Evolutionary conservation across 306 rosid genomes (phyloP).

Genomic region (Erythrophleum fordii): DNA sequence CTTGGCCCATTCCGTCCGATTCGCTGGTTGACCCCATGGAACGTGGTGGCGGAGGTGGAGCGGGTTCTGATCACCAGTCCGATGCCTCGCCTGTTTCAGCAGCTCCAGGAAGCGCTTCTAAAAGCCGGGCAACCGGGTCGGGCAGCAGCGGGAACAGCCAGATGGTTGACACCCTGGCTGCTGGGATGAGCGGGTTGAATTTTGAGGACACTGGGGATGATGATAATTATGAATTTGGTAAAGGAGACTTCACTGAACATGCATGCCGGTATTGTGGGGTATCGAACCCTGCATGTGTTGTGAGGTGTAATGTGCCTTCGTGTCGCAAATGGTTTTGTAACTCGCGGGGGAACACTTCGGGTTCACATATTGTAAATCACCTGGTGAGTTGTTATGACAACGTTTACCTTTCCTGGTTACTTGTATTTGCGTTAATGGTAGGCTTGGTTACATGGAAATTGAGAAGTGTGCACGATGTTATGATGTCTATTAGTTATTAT

Average conservation of each 20-base stretch:
- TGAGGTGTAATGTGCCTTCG: conserved; percentile 96
- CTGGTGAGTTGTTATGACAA: conserved; percentile 60
- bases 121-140: conserved; percentile 59
- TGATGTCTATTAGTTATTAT: not conserved
- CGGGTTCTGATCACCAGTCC: conserved; percentile 78
- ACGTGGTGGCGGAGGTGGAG: conserved; percentile 60
- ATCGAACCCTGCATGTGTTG: conserved; percentile 95
- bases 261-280: conserved; percentile 98
- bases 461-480: not conserved
- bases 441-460: conserved; percentile 10
- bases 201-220: conserved; percentile 96
- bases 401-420: not conserved
- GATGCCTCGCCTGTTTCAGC: conserved; percentile 93
- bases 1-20: conserved; percentile 98
- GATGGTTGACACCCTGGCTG: conserved; percentile 75
- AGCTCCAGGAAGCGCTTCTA: conserved; percentile 73
- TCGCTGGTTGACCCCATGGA: conserved; percentile 76
- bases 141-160: conserved; percentile 70
- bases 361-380: conserved; percentile 97
- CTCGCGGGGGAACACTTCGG: conserved; percentile 96
- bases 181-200: conserved; percentile 93
- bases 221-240: conserved; percentile 76
- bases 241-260: conserved; percentile 95
- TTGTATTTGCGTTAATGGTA: conserved; percentile 25
- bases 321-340: conserved; percentile 99